phyloP scores from a whole-genome alignment of 2,329 filamentous ascomycete genomes.

The Elsinoe necatrix region DNA sequence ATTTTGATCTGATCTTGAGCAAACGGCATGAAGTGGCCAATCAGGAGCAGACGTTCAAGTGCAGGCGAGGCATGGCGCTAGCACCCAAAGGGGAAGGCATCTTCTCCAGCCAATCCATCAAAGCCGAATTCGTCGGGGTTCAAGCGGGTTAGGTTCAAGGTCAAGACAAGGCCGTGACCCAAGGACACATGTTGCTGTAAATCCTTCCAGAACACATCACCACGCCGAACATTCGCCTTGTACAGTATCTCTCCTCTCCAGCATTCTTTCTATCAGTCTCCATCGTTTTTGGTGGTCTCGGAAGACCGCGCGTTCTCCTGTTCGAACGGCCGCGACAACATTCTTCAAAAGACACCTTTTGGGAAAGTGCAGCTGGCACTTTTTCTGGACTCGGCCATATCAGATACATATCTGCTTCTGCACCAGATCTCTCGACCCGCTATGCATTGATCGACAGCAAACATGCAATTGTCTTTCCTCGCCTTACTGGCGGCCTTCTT shows the following conservation, averaged over 20 bases:
- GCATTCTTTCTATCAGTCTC: not conserved
- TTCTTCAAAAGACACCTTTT: slow-evolving; percentile 6
- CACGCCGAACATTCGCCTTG: not conserved
- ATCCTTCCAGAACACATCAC: not conserved
- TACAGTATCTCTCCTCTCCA: not conserved
- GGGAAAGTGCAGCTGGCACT: not conserved
- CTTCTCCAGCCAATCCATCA: not conserved
- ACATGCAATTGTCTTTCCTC: slow-evolving; percentile 7
- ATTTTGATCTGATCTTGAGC: not conserved
- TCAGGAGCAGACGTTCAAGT: not conserved
- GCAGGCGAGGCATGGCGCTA: not conserved
- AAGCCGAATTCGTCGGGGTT: slow-evolving; percentile 5
- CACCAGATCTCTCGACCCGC: not conserved
- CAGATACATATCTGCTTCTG: not conserved
- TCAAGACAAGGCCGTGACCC: not conserved
- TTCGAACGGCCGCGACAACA: slow-evolving; percentile 10
- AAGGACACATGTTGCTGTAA: not conserved
- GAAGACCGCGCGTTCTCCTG: slow-evolving; percentile 9
- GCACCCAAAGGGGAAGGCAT: not conserved
- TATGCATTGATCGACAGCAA: not conserved
- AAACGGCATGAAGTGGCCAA: not conserved
- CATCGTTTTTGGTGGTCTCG: not conserved
- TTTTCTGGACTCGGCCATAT: not conserved
- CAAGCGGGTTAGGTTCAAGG: not conserved
- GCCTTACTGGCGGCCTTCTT: slow-evolving; percentile 8